Evolutionary conservation across 2,329 filamentous ascomycete genomes (phyloP).

Genomic region (Beauveria australis): DNA sequence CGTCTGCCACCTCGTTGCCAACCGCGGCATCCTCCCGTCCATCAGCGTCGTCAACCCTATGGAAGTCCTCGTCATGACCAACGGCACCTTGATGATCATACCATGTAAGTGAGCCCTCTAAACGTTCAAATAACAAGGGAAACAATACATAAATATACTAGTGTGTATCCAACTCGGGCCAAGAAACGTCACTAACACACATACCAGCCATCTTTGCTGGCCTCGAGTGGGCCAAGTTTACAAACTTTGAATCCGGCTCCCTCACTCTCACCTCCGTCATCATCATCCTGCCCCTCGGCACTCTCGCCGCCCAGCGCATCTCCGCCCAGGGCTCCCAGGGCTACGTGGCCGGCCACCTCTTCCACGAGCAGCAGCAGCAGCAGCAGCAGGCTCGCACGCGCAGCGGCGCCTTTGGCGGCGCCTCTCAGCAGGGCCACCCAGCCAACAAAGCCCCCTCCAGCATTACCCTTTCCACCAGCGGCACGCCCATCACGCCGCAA

Average conservation of each 20-base stretch:
- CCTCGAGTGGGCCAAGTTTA: constrained; percentile 34
- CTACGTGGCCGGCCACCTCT: constrained; percentile 2
- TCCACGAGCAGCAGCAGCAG: not conserved
- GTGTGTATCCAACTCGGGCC: too few relatives aligned
- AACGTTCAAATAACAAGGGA: not conserved
- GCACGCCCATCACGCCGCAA: not conserved
- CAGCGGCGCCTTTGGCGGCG: not conserved
- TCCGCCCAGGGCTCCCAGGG: constrained; percentile 13
- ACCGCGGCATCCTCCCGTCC: constrained; percentile 38
- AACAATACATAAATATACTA: not conserved
- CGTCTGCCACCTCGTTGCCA: constrained; percentile 37
- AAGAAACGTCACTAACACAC: not conserved
- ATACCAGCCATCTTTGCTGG: constrained; percentile 41
- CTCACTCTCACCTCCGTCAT: constrained; percentile 41
- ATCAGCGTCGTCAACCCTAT: constrained; percentile 37
- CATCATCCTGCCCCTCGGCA: constrained; percentile 44
- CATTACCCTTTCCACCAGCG: not conserved
- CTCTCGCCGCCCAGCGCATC: constrained; percentile 41
- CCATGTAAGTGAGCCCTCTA: constrained; percentile 32
- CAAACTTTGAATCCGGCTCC: constrained; percentile 41
- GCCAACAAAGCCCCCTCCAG: not conserved
- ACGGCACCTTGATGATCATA: constrained; percentile 47
- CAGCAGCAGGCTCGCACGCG: not conserved
- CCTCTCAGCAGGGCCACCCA: not conserved
- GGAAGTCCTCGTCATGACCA: constrained; percentile 48